Conservation (phyloP, 2,329 filamentous ascomycete genomes). For the Gaeumannomyces sp. region DNA sequence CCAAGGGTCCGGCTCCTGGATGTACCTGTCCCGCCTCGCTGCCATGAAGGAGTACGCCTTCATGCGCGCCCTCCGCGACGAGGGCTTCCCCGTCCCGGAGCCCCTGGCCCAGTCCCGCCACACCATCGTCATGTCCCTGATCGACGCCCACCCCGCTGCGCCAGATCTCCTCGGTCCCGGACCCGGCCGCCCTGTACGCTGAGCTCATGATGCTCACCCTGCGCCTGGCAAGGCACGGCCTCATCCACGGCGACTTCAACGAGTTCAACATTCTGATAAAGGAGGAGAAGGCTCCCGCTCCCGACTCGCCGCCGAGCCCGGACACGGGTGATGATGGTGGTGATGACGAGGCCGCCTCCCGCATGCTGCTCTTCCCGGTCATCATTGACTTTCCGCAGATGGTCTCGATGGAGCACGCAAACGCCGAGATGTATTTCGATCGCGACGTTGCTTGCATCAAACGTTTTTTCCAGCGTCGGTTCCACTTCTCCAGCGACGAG, state of each 20-base stretch:
- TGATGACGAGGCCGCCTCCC: slow-evolving; percentile 4
- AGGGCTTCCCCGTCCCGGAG: slow-evolving; percentile 84
- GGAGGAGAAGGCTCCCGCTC: slow-evolving; percentile 46
- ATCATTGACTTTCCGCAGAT: slow-evolving; percentile 98
- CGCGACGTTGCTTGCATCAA: slow-evolving; percentile 94
- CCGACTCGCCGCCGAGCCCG: slow-evolving; percentile 1
- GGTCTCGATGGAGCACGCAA: slow-evolving; percentile 88
- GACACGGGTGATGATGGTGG: slow-evolving; percentile 16
- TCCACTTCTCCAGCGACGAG: slow-evolving; percentile 77
- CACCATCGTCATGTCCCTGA: slow-evolving; percentile 91
- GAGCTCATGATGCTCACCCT: slow-evolving; percentile 85
- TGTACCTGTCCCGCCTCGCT: slow-evolving; percentile 92
- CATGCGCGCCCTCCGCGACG: slow-evolving; percentile 77
- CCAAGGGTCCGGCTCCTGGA: slow-evolving; percentile 72
- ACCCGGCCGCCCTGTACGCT: slow-evolving; percentile 82
- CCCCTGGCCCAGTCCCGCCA: slow-evolving; percentile 87
- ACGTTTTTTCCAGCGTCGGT: slow-evolving; percentile 83
- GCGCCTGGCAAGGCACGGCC: slow-evolving; percentile 72
- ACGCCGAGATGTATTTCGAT: slow-evolving; percentile 97
- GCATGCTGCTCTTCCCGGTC: slow-evolving; percentile 60
- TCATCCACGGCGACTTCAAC: slow-evolving; percentile 98
- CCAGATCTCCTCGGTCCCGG: slow-evolving; percentile 76
- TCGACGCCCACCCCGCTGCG: slow-evolving; percentile 89
- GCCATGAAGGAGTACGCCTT: slow-evolving; percentile 93
- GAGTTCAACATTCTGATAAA: slow-evolving; percentile 98